Evolutionary conservation across 257 asterid species (phyloP), one percentile per base, ranked within the genome.

Genomic region (Ehretia macrophylla): DNA sequence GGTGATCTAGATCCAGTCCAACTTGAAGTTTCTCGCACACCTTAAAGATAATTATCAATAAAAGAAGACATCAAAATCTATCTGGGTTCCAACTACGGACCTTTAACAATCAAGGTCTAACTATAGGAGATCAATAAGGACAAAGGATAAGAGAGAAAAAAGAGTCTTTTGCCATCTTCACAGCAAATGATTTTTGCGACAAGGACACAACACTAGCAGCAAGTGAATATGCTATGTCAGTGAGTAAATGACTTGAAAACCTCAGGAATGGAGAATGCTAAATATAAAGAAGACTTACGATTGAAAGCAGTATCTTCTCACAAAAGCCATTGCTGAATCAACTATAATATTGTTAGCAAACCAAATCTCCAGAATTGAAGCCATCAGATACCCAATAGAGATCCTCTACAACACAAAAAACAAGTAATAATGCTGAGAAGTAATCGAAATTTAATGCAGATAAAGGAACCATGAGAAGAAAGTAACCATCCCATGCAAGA

Each of bases 321-420:
- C 20, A 59, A 85, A 87, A 66, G 86, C 58, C 65, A 69, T 67
- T 22, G 84, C 67, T 62, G 98, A 83, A 76, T 83, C 80, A 40
- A 81, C 86, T 39, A 65, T 67, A 52, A 72, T 56, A 67, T 75
- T 70, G 42, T 73, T 77, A 35, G 78, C 81, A 35, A 85, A 87
- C 98, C 96, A 90, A 62, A 90, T 82, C 81, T 87, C 98, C 84
- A 79, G 51, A 58, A 71, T 49, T 50, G 98, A 81, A 67, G 86
- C 81, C 73, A 90, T 58, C 72, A 90, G 72, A 77, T 90, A 85
- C 51, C 94, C 96, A 67, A 87, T 83, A 44, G 96, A 81, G 56
- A 90, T 90, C 76, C 98, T 83, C 98, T 90, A 68, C 56, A 68
- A 68, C 38, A 71, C 39, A 79, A 58, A 62, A 67, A 38, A 52